These are phyloP conservation scores for Botryotinia narcissicola DNA, from an alignment of 2,329 filamentous ascomycete species.

Conservation along the genomic window DNA sequence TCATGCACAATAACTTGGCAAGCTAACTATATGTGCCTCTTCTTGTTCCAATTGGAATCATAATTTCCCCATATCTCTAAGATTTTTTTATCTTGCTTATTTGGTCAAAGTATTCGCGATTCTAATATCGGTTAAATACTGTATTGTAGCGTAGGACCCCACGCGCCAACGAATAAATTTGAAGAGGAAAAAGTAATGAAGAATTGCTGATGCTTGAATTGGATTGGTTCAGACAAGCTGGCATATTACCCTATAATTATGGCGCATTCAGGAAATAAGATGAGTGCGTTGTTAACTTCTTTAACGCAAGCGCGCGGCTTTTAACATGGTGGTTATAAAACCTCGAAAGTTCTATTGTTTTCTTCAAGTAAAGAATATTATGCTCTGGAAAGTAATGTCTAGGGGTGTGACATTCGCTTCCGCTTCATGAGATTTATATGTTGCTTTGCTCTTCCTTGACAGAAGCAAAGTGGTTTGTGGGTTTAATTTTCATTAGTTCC, in stretches of 20 bases:
- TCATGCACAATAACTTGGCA: neutral
- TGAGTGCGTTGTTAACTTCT: neutral
- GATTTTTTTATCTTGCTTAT: neutral
- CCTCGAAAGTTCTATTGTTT: neutral
- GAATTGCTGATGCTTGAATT: no score
- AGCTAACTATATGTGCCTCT: accelerated
- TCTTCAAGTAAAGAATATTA: neutral
- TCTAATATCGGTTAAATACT: neutral
- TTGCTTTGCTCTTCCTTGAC: neutral
- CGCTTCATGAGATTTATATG: no score
- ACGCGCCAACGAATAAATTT: no score
- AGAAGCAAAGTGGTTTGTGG: no score
- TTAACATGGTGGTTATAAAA: neutral
- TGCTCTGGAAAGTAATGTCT: neutral
- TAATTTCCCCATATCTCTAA: neutral
- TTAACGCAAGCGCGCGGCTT: accelerated
- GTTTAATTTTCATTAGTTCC: neutral
- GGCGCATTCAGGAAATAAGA: no score
- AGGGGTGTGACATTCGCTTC: neutral
- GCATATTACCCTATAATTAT: no score
- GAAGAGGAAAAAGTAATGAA: no score
- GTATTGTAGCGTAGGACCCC: no score
- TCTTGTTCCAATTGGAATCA: neutral
- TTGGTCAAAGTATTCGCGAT: neutral
- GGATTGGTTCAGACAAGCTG: no score